Percentiles rank a stretch among this genome's conserved stretches.
Evolutionary conservation across 2,329 filamentous ascomycete genomes (phyloP).

Genomic region (Neoarthrinium moseri): DNA sequence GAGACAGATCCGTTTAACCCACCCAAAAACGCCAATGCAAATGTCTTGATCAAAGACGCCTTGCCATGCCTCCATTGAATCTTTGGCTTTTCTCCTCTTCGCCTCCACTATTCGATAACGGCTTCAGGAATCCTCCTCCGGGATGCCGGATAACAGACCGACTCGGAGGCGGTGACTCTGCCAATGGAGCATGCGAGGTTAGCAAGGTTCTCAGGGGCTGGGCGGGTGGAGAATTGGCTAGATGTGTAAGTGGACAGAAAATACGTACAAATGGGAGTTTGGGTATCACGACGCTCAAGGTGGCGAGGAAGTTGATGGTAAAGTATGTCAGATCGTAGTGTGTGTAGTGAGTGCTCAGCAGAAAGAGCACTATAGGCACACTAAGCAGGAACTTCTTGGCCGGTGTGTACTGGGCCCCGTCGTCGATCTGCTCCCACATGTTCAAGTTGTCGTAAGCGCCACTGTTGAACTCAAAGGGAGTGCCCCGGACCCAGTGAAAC

Average conservation of each 20-base stretch:
- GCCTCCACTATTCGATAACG: neutral
- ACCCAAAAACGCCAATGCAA: conserved; percentile 16
- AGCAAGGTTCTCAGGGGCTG: neutral
- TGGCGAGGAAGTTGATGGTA: conserved; percentile 92
- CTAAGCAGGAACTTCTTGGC: conserved; percentile 97
- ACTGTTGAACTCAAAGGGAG: conserved; percentile 98
- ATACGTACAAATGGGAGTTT: conserved; percentile 88
- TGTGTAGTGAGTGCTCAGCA: conserved; percentile 97
- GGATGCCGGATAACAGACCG: conserved; percentile 68
- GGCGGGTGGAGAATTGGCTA: neutral
- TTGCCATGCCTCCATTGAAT: conserved; percentile 20
- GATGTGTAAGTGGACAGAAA: too few relatives aligned
- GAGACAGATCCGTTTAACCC: neutral
- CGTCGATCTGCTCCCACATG: conserved; percentile 99
- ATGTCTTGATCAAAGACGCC: conserved; percentile 13
- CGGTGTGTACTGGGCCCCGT: conserved; percentile 96
- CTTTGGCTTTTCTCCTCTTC: neutral
- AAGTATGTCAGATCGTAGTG: conserved; percentile 98
- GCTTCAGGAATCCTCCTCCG: conserved; percentile 48
- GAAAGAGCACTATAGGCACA: conserved; percentile 90
- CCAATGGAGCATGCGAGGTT: neutral
- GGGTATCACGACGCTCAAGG: conserved; percentile 89
- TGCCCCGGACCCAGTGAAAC: conserved; percentile 98
- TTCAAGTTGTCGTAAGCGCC: conserved; percentile 99
- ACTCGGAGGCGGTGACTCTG: conserved; percentile 79